Evolutionary conservation across 106 monocot species (phyloP).

Genomic region (Cymbidium sinense): DNA sequence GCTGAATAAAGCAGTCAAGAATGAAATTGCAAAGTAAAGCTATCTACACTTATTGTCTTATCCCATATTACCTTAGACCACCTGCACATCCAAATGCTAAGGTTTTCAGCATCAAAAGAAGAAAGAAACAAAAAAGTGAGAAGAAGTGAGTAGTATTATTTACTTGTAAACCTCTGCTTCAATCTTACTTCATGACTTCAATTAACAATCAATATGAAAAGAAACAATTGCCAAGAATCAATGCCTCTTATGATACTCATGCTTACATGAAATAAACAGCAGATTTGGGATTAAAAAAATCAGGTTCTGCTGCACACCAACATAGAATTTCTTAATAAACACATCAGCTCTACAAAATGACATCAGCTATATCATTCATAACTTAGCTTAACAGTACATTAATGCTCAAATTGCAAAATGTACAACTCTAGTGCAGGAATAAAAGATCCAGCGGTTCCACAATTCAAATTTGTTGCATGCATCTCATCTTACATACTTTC

Average conservation of each 20-base stretch:
- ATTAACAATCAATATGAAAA: not conserved
- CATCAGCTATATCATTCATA: not conserved
- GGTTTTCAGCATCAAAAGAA: not conserved
- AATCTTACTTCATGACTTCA: not conserved
- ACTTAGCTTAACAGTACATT: not conserved
- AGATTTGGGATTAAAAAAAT: not conserved
- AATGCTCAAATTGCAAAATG: not conserved
- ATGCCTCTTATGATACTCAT: not conserved
- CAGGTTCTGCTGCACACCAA: not conserved
- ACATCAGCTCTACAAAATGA: no score
- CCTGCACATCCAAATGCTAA: not conserved
- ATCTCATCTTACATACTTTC: not conserved
- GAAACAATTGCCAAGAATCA: not conserved
- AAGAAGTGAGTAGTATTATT: not conserved
- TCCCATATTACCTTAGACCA: not conserved
- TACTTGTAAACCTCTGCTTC: not conserved
- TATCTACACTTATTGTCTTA: not conserved
- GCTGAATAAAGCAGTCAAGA: not conserved
- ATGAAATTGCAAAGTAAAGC: not conserved
- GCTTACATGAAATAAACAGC: not conserved
- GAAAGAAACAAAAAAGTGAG: not conserved
- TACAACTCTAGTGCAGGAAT: not conserved
- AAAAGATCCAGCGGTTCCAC: not conserved
- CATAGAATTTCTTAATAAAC: not conserved
- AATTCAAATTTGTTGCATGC: not conserved